Base-by-base conservation (phyloP, 2,329 filamentous ascomycete genomes). In the Aureobasidium subglaciale region DNA sequence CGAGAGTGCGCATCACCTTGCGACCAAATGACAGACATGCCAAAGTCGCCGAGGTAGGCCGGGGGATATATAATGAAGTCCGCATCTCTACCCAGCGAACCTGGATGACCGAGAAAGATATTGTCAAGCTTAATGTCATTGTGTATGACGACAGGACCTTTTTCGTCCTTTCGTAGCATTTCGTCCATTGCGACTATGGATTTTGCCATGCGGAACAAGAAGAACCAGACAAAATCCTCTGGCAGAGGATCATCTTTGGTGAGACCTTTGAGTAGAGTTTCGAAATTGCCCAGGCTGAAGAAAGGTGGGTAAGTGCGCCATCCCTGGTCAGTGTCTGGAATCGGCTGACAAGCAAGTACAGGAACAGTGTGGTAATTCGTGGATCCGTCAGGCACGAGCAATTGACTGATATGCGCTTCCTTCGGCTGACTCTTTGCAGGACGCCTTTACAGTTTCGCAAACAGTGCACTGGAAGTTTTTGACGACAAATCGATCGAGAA, bases 11-110 rank as follows among this genome's bases (percentile, higher is more conserved):
- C 1, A 49, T 1, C 15, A n/a, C 5, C 3, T n/a, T 16, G 1
- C n/a, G 2, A 16, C 22, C 22, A 24, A 5, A 5, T 10, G 7
- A 13, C 22, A 22, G 24, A 30, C 1, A 29, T 4, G 13, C 49
- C 49, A 37, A 53, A 53, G 48, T 53, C 48, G 8, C 18, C 48
- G 5, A 53, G 4, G 11, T 41, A 53, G 7, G 48, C 48, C 3
- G 30, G 30, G 11, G 48, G 48, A 13, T 53, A 53, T 6, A 22
- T 15, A 6, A 27, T 3, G 16, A 32, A 53, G 5, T 18, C 15
- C 2, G 7, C 15, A 10, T 53, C 27, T 25, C 16, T 25, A 5
- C 48, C 48, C 2, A 53, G 37, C 1, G 35, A 41, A 1, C 49
- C 49, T 4, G 25, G 35, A 5, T 37, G 11, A 4, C 25, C 49